Evolutionary conservation across 2,329 filamentous ascomycete genomes (phyloP).

Genomic region (Xylariales sp.): DNA sequence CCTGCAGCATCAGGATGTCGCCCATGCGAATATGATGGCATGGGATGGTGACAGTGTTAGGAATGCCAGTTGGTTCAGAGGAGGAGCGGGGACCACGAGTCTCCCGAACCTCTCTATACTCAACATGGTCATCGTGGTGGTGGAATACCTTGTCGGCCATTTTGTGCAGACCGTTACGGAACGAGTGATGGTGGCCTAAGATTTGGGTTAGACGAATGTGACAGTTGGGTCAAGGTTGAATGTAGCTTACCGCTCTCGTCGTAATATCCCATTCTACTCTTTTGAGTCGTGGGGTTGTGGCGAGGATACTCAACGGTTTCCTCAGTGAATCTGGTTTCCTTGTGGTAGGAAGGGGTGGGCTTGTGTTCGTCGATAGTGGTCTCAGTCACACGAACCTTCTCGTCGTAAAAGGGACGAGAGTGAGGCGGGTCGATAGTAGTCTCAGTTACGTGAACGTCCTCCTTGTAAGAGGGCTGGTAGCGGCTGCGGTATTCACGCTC

Average conservation of each 20-base stretch:
- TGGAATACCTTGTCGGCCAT: conserved; percentile 51
- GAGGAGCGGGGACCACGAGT: not conserved
- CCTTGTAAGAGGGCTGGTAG: conserved; percentile 46
- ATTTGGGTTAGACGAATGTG: conserved; percentile 14
- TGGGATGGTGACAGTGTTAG: conserved; percentile 94
- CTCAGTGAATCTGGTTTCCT: conserved; percentile 57
- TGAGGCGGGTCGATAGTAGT: conserved; percentile 26
- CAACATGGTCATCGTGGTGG: conserved; percentile 41
- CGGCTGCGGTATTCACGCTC: conserved; percentile 64
- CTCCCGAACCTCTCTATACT: conserved; percentile 4
- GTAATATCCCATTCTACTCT: conserved; percentile 62
- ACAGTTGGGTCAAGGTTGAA: too few relatives aligned
- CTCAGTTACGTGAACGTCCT: conserved; percentile 19
- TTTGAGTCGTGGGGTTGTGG: conserved; percentile 34
- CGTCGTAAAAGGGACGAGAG: conserved; percentile 25
- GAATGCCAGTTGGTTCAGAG: conserved; percentile 25
- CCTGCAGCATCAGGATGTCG: conserved; percentile 98
- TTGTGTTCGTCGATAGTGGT: conserved; percentile 40
- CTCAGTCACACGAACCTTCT: conserved; percentile 31
- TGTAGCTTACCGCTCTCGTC: conserved; percentile 57
- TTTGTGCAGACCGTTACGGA: conserved; percentile 53
- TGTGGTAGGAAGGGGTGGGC: conserved; percentile 43
- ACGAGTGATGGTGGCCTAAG: conserved; percentile 54
- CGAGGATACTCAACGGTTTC: conserved; percentile 59
- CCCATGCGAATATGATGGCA: conserved; percentile 99